A percentile compares a stretch with the other conserved stretches of the same genome.
Conservation (phyloP, 495 filamentous ascomycete genomes). For the Neurospora sp. region DNA sequence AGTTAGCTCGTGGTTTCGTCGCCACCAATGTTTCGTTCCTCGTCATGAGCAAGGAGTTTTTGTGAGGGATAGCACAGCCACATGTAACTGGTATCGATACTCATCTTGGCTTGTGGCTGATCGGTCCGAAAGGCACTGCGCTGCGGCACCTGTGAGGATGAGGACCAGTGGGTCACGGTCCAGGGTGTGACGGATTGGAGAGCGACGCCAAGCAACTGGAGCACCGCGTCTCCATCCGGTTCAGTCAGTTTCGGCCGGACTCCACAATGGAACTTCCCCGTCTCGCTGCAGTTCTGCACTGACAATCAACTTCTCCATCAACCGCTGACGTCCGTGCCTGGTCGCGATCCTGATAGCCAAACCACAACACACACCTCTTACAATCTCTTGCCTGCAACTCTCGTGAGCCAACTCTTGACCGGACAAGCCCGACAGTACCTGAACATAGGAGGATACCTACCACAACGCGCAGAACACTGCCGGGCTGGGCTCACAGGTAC, state of each 20-base stretch:
- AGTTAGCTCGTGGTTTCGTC: not conserved
- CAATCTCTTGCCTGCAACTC: conserved; percentile 3
- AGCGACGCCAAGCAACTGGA: not conserved
- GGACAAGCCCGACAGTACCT: not conserved
- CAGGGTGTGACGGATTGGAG: not conserved
- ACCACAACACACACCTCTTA: not conserved
- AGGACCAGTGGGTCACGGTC: not conserved
- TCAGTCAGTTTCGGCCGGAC: not conserved
- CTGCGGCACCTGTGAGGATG: not conserved
- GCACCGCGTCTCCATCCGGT: not conserved
- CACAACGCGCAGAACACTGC: not conserved
- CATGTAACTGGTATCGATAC: not conserved
- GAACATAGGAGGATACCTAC: not conserved
- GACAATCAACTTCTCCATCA: not conserved
- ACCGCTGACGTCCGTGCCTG: not conserved
- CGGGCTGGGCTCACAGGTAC: conserved; percentile 38
- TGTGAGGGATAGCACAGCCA: not conserved
- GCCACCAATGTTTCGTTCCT: not conserved
- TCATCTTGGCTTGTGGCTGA: not conserved
- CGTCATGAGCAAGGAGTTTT: not conserved
- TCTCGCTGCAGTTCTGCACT: not conserved
- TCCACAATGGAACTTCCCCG: not conserved
- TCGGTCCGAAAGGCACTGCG: not conserved
- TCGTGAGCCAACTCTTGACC: conserved; percentile 16
- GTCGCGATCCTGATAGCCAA: not conserved